These are phyloP conservation scores for Phoenix roebelenii DNA, from an alignment of 176 grass and related monocot genomes.

Conservation along the genomic window DNA sequence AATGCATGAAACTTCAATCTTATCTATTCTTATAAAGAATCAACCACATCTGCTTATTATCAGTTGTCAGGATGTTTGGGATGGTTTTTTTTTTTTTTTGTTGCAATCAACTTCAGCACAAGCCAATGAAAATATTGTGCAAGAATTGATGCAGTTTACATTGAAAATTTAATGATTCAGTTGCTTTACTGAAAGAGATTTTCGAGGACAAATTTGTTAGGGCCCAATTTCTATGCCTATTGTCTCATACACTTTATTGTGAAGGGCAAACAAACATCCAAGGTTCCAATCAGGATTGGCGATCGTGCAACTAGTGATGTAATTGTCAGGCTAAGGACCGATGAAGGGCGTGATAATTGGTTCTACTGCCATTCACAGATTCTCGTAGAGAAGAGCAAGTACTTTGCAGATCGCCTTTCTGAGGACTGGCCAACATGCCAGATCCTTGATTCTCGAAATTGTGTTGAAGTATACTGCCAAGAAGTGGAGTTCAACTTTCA, in stretches of 20 bases:
- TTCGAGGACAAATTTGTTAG: no score
- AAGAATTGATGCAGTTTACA: no score
- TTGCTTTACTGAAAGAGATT: no score
- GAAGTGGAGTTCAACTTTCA: conserved; percentile 63
- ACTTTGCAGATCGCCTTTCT: conserved; percentile 82
- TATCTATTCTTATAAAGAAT: no score
- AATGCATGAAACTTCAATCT: no score
- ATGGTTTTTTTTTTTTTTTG: no score
- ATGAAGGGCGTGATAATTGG: conserved; percentile 79
- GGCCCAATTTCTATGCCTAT: neutral
- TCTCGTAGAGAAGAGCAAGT: conserved; percentile 56
- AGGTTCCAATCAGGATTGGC: conserved; percentile 35
- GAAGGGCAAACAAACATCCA: conserved; percentile 12
- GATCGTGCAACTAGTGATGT: conserved; percentile 77
- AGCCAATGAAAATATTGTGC: no score
- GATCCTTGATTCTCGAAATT: conserved; percentile 79
- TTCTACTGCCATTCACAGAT: conserved; percentile 76
- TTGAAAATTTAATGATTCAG: no score
- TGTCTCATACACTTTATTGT: neutral
- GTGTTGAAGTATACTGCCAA: conserved; percentile 63
- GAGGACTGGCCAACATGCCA: conserved; percentile 89
- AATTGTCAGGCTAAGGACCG: conserved; percentile 71
- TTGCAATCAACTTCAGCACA: no score
- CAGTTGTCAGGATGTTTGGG: no score
- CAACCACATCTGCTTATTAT: no score